Conservation (phyloP, 1,284 basidiomycete species). For the Pyrrhoderma lamaoense region DNA sequence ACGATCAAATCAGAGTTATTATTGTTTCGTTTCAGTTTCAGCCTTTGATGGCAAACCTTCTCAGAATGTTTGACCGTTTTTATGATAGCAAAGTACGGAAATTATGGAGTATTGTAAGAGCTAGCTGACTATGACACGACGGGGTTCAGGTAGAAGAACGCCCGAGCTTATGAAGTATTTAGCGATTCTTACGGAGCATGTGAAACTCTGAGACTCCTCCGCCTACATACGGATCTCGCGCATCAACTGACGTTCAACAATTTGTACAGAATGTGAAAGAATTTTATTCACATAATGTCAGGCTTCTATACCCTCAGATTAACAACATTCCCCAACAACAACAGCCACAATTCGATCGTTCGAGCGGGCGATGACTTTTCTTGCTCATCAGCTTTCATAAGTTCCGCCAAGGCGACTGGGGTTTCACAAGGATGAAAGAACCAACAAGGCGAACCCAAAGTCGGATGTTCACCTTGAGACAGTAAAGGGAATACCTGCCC, state of each 20-base stretch:
- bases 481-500: conserved; percentile 60
- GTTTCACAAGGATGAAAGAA: conserved; percentile 81
- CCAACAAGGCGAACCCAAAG: conserved; percentile 65
- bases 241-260: neutral
- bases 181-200: conserved; percentile 10
- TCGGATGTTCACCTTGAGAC: conserved; percentile 79
- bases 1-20: conserved; percentile 20
- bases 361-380: conserved; percentile 26
- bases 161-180: neutral
- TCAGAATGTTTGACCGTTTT: no score
- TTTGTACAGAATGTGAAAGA: neutral
- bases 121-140: neutral
- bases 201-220: neutral
- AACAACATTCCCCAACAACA: conserved; percentile 58
- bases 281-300: neutral
- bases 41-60: no score
- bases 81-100: no score
- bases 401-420: conserved; percentile 52
- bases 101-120: neutral
- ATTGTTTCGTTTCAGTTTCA: no score
- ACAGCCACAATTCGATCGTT: conserved; percentile 69
- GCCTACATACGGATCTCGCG: no score
- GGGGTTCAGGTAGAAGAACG: neutral
- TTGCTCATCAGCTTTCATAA: conserved; percentile 34
- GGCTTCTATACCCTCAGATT: conserved; percentile 31